Conservation (phyloP, 257 asterid species). For the Dorcoceras hygrometricum region DNA sequence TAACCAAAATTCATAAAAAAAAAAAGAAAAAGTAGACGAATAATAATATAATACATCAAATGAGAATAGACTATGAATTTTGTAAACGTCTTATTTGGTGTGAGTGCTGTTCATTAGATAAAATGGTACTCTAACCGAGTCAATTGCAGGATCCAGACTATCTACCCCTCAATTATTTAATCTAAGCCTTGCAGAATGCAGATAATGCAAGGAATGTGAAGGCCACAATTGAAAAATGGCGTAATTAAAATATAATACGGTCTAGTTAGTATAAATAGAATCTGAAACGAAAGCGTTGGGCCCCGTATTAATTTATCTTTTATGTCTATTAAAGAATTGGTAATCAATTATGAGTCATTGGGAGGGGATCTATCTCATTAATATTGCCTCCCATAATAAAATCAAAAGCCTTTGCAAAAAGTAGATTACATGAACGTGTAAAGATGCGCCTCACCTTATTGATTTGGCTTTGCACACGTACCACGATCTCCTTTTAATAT, state of each 20-base stretch:
- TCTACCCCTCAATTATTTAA: background rate
- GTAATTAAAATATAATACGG: too few species aligned
- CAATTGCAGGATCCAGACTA: background rate
- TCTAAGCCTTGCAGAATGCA: background rate
- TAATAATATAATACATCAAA: too few species aligned
- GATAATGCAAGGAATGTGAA: background rate
- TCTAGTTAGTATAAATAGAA: background rate
- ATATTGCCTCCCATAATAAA: conserved; percentile 35
- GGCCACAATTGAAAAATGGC: background rate
- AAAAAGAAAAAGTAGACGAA: too few species aligned
- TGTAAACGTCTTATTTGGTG: too few species aligned
- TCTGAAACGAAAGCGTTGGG: background rate
- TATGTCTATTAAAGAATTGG: background rate
- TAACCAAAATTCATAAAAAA: too few species aligned
- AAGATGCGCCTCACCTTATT: conserved; percentile 31
- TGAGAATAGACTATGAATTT: too few species aligned
- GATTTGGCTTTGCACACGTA: background rate
- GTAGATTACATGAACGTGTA: conserved; percentile 32
- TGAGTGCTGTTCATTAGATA: too few species aligned
- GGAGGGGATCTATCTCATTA: conserved; percentile 11
- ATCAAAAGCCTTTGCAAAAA: conserved; percentile 25
- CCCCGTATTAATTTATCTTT: background rate
- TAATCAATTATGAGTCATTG: conserved; percentile 1
- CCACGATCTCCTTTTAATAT: background rate
- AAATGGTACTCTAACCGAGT: background rate